Conservation (phyloP, 805 yeast species). For the Wickerhamiella australiensis region DNA sequence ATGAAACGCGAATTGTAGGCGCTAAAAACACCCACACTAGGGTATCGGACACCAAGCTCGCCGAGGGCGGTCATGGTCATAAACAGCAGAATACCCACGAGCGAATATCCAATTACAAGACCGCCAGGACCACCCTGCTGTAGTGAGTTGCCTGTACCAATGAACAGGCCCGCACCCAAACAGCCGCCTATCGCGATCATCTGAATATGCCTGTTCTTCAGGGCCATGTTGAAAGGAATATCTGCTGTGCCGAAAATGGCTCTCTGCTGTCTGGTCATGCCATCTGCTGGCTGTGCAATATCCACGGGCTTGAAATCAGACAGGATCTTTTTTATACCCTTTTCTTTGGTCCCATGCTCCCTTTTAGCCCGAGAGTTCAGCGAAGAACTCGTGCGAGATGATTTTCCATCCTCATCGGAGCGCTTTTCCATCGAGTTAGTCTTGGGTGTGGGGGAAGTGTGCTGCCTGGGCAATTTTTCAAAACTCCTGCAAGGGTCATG, state of each 20-base stretch:
- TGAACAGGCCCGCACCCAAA: conserved; percentile 64
- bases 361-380: neutral
- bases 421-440: neutral
- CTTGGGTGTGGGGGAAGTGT: neutral
- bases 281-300: conserved; percentile 27
- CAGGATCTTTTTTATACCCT: conserved; percentile 4
- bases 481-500: neutral
- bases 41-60: conserved; percentile 57
- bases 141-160: conserved; percentile 53
- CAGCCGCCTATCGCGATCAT: conserved; percentile 69
- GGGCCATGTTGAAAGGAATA: conserved; percentile 37
- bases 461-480: neutral
- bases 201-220: conserved; percentile 47
- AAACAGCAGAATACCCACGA: conserved; percentile 53
- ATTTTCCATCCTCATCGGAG: neutral
- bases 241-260: conserved; percentile 35
- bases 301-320: conserved; percentile 39
- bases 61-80: conserved; percentile 56
- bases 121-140: conserved; percentile 49
- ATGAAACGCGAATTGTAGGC: conserved; percentile 49
- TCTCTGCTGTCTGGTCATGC: conserved; percentile 26
- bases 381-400: neutral
- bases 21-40: conserved; percentile 52
- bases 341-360: neutral
- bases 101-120: conserved; percentile 42